These are phyloP conservation scores for Colletotrichum kahawae DNA, from an alignment of 2,329 filamentous ascomycete species.

Conservation along the genomic window DNA sequence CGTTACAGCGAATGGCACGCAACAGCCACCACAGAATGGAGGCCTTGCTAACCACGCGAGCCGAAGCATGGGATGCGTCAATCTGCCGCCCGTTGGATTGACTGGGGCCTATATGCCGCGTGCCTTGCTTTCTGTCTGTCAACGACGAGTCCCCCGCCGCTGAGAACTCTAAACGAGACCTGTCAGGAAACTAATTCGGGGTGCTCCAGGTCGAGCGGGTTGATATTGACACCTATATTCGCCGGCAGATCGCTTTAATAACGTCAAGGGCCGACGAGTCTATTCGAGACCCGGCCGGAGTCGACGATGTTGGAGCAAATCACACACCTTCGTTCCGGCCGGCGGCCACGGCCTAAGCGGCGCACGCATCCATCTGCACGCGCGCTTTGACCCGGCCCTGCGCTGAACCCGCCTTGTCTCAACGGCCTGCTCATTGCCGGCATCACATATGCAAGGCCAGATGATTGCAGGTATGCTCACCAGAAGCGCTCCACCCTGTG, in stretches of 20 bases:
- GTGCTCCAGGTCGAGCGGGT: background rate
- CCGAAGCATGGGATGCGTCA: slow-evolving; percentile 3
- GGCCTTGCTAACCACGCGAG: background rate
- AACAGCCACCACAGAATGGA: background rate
- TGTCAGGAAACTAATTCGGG: background rate
- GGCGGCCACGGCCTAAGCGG: background rate
- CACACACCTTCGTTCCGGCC: background rate
- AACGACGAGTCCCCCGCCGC: background rate
- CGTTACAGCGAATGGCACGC: slow-evolving; percentile 2
- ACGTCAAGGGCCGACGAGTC: background rate
- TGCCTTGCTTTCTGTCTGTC: background rate
- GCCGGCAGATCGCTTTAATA: slow-evolving; percentile 8
- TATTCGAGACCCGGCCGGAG: background rate
- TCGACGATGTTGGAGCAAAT: background rate
- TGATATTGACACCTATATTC: background rate
- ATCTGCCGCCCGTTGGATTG: slow-evolving; percentile 1
- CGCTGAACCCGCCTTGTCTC: background rate
- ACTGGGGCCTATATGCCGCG: background rate
- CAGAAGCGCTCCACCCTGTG: background rate
- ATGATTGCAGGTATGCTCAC: slow-evolving; percentile 8
- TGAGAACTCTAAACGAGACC: background rate
- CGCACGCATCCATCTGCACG: background rate
- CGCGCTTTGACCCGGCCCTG: slow-evolving; percentile 9
- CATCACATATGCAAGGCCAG: slow-evolving; percentile 4
- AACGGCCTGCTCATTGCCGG: slow-evolving; percentile 12